Conservation (phyloP, 768 basidiomycete species). For the Galerina marginata region DNA sequence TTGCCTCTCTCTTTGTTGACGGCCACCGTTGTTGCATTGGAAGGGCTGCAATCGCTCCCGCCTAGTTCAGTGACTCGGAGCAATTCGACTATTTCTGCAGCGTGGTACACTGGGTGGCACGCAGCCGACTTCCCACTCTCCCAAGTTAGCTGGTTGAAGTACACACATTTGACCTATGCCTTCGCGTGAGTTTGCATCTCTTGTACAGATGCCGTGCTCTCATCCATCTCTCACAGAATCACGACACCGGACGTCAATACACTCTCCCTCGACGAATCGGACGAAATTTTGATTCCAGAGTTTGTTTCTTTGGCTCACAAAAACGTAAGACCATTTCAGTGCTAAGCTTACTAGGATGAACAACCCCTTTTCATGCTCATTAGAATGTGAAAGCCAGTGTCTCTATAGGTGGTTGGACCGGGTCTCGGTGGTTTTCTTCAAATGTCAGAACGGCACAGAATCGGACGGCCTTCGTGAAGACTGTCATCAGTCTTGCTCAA, state of each 20-base stretch:
- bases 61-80: conserved; percentile 17
- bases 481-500: conserved; percentile 53
- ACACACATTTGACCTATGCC: conserved; percentile 61
- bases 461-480: conserved; percentile 61
- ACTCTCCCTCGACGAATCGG: conserved; percentile 44
- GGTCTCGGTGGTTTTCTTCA: conserved; percentile 65
- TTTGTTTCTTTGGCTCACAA: conserved; percentile 56
- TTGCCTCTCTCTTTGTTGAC: conserved; percentile 18
- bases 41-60: conserved; percentile 16
- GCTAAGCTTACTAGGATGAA: conserved; percentile 1
- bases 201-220: conserved; percentile 1
- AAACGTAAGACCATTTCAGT: conserved; percentile 34
- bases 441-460: conserved; percentile 59
- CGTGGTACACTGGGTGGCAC: conserved; percentile 58
- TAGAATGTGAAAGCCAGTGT: conserved; percentile 63
- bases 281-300: conserved; percentile 51
- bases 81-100: conserved; percentile 34
- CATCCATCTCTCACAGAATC: conserved; percentile 25
- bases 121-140: conserved; percentile 45
- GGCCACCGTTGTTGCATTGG: conserved; percentile 14
- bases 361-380: not conserved
- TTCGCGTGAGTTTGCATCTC: conserved; percentile 54
- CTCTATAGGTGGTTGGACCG: conserved; percentile 73
- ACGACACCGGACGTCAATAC: conserved; percentile 45
- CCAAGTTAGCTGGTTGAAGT: conserved; percentile 54